Evolutionary conservation across 2,329 filamentous ascomycete species (phyloP), one percentile per base, ranked within the genome.

Genomic region (Fusarium nisikadoi): DNA sequence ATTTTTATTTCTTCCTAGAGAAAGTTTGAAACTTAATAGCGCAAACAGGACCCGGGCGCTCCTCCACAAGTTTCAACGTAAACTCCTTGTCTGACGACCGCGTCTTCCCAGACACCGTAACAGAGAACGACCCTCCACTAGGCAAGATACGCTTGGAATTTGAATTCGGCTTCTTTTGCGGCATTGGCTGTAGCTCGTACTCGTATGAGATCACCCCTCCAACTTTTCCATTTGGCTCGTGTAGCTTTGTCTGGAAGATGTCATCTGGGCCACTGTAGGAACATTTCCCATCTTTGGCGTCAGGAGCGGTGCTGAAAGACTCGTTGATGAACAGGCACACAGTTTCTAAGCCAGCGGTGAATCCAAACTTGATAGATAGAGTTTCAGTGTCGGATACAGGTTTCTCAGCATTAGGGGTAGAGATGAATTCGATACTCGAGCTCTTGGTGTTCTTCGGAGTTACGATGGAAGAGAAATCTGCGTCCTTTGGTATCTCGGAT

Each of bases 41-140:
- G 1, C 23, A 43, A 3, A 12, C 1, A 8, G 41, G 23, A 0
- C 41, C 41, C 0, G 41, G 11, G 4, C 23, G 11, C 16, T 43
- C 41, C 17, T 43, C 42, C 16, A 43, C 16, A 12, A 43, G 23
- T 25, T 43, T 43, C n/a, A 23, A 9, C 0, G 23, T 43, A 19
- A 43, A 19, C 42, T 25, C 23, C 11, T 43, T 25, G 3, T 25
- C 42, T 4, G 42, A 43, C 4, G 42, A 13, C 42, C 23, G 13
- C 5, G 7, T 25, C 7, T 25, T 43, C 11, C 7, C 23, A 17
- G 23, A 43, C 2, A 43, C 10, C 12, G 10, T 43, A 4, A 19
- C 12, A 12, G 7, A 43, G 4, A 43, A 43, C 19, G 41, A 25
- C 7, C 16, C 23, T 19, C 16, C 23, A 43, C 23, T 43, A 19